phyloP scores from a whole-genome alignment of 2,329 filamentous ascomycete genomes.

The Ascochyta rabiei region DNA sequence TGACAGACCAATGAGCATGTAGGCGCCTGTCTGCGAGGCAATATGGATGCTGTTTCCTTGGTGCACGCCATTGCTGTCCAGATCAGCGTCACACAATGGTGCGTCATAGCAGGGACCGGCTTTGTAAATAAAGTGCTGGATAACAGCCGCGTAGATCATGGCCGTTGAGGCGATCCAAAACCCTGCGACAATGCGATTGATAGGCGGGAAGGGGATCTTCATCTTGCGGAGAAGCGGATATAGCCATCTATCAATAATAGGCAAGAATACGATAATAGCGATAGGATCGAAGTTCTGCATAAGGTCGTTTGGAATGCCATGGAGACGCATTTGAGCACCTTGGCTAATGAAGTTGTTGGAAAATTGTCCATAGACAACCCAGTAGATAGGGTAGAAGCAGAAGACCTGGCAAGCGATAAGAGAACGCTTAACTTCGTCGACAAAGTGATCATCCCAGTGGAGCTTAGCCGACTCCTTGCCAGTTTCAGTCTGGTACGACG shows the following conservation, averaged over 20 bases:
- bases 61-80: slow-evolving; percentile 33
- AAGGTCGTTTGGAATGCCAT: slow-evolving; percentile 56
- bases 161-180: slow-evolving; percentile 60
- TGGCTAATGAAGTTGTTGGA: slow-evolving; percentile 55
- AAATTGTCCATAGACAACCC: slow-evolving; percentile 52
- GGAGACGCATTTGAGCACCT: slow-evolving; percentile 51
- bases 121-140: slow-evolving; percentile 64
- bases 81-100: slow-evolving; percentile 44
- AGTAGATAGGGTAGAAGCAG: slow-evolving; percentile 55
- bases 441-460: slow-evolving; percentile 71
- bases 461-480: slow-evolving; percentile 52
- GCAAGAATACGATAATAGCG: slow-evolving; percentile 55
- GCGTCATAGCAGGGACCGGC: slow-evolving; percentile 59
- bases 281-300: slow-evolving; percentile 58
- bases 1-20: slow-evolving; percentile 55
- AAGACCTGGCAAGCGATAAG: slow-evolving; percentile 73
- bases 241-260: slow-evolving; percentile 51
- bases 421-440: slow-evolving; percentile 73
- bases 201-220: slow-evolving; percentile 54
- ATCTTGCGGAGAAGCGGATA: slow-evolving; percentile 52
- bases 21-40: slow-evolving; percentile 54
- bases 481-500: slow-evolving; percentile 65
- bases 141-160: slow-evolving; percentile 62
- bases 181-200: slow-evolving; percentile 61
- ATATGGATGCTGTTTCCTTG: slow-evolving; percentile 52